Evolutionary conservation across 2,329 filamentous ascomycete species (phyloP).

Genomic region (Arthrobotrys sphaeroides): DNA sequence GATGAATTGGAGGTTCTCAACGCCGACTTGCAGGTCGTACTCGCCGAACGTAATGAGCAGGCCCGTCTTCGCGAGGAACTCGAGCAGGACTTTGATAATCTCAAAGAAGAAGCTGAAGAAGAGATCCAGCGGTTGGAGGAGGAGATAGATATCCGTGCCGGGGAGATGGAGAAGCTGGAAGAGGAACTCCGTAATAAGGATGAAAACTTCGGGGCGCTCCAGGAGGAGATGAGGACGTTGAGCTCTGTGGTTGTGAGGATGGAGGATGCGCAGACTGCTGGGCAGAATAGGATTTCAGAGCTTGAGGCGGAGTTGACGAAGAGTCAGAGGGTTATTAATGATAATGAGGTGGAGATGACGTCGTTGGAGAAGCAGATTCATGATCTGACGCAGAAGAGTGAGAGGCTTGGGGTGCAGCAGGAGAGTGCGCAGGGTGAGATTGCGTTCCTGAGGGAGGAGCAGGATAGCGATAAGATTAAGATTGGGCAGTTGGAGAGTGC

Average conservation of each 20-base stretch:
- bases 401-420: conserved; percentile 86
- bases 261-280: conserved; percentile 79
- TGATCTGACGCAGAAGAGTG: conserved; percentile 86
- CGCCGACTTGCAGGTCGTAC: conserved; percentile 75
- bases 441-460: conserved; percentile 92
- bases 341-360: conserved; percentile 87
- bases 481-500: conserved; percentile 91
- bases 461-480: conserved; percentile 96
- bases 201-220: conserved; percentile 90
- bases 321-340: conserved; percentile 81
- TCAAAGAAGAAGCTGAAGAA: conserved; percentile 72
- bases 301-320: conserved; percentile 70
- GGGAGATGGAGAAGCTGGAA: conserved; percentile 66
- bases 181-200: conserved; percentile 69
- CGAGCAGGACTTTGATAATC: conserved; percentile 70
- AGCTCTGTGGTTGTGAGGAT: conserved; percentile 85
- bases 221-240: conserved; percentile 91
- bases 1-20: conserved; percentile 81
- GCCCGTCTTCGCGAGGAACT: conserved; percentile 70
- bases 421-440: conserved; percentile 94
- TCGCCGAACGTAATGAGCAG: conserved; percentile 83
- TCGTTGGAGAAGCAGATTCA: conserved; percentile 82
- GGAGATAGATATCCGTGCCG: conserved; percentile 68
- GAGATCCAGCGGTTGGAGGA: conserved; percentile 75
- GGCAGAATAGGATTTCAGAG: conserved; percentile 52